Conservation (phyloP, 2,329 filamentous ascomycete species). For the Calonectria pteridis region DNA sequence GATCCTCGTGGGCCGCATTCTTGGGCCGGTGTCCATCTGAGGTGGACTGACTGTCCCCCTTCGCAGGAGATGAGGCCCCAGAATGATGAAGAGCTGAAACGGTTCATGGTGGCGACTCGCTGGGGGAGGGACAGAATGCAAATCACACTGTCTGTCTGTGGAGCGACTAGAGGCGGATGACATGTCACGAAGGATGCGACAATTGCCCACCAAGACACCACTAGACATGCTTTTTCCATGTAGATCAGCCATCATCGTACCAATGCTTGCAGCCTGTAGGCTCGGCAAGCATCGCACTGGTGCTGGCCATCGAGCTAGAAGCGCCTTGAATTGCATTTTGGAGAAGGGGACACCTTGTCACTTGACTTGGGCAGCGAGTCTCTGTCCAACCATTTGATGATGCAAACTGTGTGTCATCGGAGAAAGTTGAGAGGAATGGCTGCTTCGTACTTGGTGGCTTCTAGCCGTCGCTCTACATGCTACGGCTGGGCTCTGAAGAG, state of each 20-base stretch:
- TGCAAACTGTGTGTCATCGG: neutral
- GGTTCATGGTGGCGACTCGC: neutral
- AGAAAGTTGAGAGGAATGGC: neutral
- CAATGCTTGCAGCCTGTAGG: neutral
- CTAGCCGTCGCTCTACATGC: neutral
- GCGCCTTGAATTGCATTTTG: neutral
- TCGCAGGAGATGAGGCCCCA: neutral
- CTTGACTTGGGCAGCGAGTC: neutral
- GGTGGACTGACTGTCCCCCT: neutral
- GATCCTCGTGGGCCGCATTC: conserved; percentile 5
- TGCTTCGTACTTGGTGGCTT: neutral
- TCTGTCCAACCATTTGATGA: neutral
- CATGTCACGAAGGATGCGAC: neutral
- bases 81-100: neutral
- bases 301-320: neutral
- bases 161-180: neutral
- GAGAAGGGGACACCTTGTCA: neutral
- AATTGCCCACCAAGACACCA: neutral
- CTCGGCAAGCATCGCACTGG: neutral
- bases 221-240: neutral
- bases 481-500: neutral
- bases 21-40: conserved; percentile 6
- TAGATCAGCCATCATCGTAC: neutral
- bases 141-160: neutral
- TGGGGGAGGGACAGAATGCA: neutral